Base-by-base conservation (phyloP, 2,329 filamentous ascomycete genomes). In the Alternaria brassicae region DNA sequence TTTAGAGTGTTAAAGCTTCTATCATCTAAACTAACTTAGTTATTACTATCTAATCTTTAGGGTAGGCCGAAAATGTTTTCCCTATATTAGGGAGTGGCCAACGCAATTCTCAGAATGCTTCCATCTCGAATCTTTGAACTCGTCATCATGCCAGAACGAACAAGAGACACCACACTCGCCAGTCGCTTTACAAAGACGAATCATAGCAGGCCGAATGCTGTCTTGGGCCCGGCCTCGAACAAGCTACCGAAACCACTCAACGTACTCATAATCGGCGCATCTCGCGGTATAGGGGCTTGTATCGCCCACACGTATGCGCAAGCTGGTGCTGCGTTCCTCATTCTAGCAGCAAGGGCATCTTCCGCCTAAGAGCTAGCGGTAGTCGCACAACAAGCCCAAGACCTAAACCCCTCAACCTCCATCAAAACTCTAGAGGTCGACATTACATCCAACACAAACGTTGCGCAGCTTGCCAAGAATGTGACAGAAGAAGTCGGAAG, bases 201-300 rank as follows among this genome's bases (percentile, higher is more conserved):
- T 3, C 67, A 72, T 50, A 51, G 44, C 27, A 60, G 53, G 21
- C 60, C 69, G 0, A 51, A 53, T 10, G 6, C 63, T 2, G 21
- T 60, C 4, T 34, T 71, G 10, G 60, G 68, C 30, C 71, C 69
- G 1, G 13, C 50, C 4, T 57, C 36, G 15, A 72, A 72, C 58
- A 63, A 62, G 39, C 57, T 76, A 15, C 48, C 70, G 0, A 28
- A 28, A 4, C 45, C 63, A 5, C 63, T 72, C 49, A 71, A 63
- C 10, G 68, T 76, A n/a, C 70, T 72, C 37, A 62, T 77, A 3
- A 69, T 77, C 36, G 75, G 75, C 3, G 75, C 74, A 6, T 72
- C 74, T 5, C 63, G 68, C 9, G 75, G 75, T 2, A 74, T 77
- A 12, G 75, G 75, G 9, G 69, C 67, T 4, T 55, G 58, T 2